Percentiles rank a stretch among this genome's conserved stretches.
Conservation (phyloP, 495 filamentous ascomycete species). For the Xylaria sp. region DNA sequence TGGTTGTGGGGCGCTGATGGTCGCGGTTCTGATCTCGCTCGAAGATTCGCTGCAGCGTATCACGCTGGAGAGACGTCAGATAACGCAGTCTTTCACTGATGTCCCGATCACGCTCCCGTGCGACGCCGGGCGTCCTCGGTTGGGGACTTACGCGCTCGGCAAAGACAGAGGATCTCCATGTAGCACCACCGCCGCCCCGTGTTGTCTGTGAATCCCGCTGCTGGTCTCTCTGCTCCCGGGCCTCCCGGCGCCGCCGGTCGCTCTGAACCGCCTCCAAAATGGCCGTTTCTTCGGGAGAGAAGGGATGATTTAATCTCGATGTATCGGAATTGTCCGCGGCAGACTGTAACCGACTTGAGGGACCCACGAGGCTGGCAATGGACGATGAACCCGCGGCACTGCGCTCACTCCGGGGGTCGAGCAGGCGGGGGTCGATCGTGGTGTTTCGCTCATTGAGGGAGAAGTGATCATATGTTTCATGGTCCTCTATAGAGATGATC, state of each 20-base stretch:
- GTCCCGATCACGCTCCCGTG: conserved; percentile 27
- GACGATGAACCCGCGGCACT: conserved; percentile 40
- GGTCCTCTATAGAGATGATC: conserved; percentile 67
- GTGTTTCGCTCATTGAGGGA: conserved; percentile 51
- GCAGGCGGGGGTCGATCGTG: conserved; percentile 56
- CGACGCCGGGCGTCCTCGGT: conserved; percentile 11
- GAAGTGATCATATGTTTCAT: conserved; percentile 62
- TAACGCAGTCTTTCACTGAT: conserved; percentile 24
- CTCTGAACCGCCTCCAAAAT: conserved; percentile 57
- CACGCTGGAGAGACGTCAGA: conserved; percentile 35
- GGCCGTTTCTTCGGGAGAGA: conserved; percentile 53
- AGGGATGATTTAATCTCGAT: conserved; percentile 44
- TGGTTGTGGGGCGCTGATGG: conserved; percentile 28
- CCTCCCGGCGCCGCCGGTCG: conserved; percentile 53
- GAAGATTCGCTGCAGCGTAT: conserved; percentile 36
- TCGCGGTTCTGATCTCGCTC: conserved; percentile 39
- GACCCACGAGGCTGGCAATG: conserved; percentile 37
- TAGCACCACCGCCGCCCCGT: conserved; percentile 22
- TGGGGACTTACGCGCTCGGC: conserved; percentile 38
- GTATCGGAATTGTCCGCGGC: conserved; percentile 35
- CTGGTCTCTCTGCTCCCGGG: conserved; percentile 38
- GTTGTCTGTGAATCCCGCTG: conserved; percentile 34
- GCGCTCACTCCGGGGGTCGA: conserved; percentile 48
- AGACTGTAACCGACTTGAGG: conserved; percentile 20
- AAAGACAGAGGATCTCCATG: conserved; percentile 34